Evolutionary conservation across 129 eudicot genomes (phyloP), one percentile per base, ranked within the genome.

Genomic region (Chrysanthemum makinoi): DNA sequence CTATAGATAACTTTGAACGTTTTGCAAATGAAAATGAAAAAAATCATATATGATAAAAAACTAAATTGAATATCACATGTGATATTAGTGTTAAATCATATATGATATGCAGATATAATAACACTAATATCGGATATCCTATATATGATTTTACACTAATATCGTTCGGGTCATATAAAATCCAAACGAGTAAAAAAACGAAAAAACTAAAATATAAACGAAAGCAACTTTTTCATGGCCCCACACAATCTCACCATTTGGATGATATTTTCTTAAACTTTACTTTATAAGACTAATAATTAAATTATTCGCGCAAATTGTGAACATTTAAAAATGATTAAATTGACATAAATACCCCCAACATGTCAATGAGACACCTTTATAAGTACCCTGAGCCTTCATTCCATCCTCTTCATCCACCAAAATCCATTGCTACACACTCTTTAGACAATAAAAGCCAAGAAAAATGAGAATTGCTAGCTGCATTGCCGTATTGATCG

Each of bases 161-260:
- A n/a, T 50, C 14, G 58, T 4, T 2, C 46, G 62, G 69, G 53
- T 49, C 74, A 59, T 5, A 30, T 49, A 35, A 58, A 39, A 58
- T 75, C 80, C 68, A 67, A 67, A 75, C 54, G 67, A 59, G 67
- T 66, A 51, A 75, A 66, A 75, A 75, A n/a, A n/a, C n/a, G n/a
- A n/a, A n/a, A n/a, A n/a, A n/a, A n/a, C n/a, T n/a, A n/a, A n/a
- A 14, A 76, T 68, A 55, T 50, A 49, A 75, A 68, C 74, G n/a
- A n/a, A 76, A 76, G 19, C 62, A 68, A 68, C 75, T 69, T 76
- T 76, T 49, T 11, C 50, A 7, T 48, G 80, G 63, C 65, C 80
- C 80, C 80, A 76, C 80, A 69, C 70, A 76, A 76, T 76, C 80
- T 76, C 62, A 17, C 2, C 24, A 48, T 58, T 30, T 30, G 51